These are phyloP conservation scores for Macrophomina phaseolina DNA, from an alignment of 2,329 filamentous ascomycete species.

Conservation along the genomic window DNA sequence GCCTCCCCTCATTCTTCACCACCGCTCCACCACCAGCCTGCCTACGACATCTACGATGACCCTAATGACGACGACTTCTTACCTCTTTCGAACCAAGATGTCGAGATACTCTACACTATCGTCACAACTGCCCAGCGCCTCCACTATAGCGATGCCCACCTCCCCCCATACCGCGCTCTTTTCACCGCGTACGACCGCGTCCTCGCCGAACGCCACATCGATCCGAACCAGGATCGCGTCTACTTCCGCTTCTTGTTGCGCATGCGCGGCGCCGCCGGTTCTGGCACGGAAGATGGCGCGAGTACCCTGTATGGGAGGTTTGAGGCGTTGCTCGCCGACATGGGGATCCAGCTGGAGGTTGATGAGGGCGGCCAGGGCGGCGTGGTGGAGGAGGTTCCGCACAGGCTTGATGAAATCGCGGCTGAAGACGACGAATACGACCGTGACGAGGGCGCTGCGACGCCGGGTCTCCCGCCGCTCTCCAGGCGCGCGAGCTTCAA, in stretches of 20 bases:
- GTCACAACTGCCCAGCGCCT: slow-evolving; percentile 73
- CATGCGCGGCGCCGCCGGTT: slow-evolving; percentile 51
- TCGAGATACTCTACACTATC: slow-evolving; percentile 78
- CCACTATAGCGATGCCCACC: slow-evolving; percentile 64
- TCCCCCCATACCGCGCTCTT: slow-evolving; percentile 74
- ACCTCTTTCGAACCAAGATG: slow-evolving; percentile 60
- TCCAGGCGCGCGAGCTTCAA: slow-evolving; percentile 62
- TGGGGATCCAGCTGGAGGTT: slow-evolving; percentile 75
- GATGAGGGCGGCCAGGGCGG: slow-evolving; percentile 49
- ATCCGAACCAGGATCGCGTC: slow-evolving; percentile 75
- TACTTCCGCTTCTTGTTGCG: slow-evolving; percentile 80
- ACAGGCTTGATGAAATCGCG: slow-evolving; percentile 38
- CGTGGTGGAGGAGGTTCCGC: slow-evolving; percentile 40
- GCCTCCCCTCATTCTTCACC: slow-evolving; percentile 39
- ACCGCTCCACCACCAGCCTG: slow-evolving; percentile 37
- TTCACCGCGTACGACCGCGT: slow-evolving; percentile 82
- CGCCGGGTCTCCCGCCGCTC: not conserved
- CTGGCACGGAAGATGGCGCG: slow-evolving; percentile 40
- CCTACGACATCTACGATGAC: slow-evolving; percentile 10
- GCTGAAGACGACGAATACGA: slow-evolving; percentile 24
- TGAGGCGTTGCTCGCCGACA: slow-evolving; percentile 67
- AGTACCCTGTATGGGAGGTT: slow-evolving; percentile 72
- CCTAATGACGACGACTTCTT: not conserved
- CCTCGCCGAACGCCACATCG: slow-evolving; percentile 71
- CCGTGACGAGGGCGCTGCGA: not conserved